Base-by-base conservation (phyloP, 2,329 filamentous ascomycete genomes). In the Colletotrichum sp. region DNA sequence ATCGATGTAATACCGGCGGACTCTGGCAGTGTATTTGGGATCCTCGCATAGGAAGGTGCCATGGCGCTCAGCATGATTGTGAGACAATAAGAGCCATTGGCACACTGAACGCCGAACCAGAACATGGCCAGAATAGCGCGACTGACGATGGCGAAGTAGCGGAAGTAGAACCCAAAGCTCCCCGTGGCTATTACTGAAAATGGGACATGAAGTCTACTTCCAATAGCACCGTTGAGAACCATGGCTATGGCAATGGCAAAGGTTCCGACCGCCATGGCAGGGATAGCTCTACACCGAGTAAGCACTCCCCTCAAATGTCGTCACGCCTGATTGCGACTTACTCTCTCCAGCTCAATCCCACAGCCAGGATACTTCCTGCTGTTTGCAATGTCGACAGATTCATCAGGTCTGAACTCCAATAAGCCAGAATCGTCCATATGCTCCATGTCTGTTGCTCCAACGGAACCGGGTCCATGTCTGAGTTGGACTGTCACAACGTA, bases 81-180 rank as follows among this genome's bases (percentile, higher is more conserved):
- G 59, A 71, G 44, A 57, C 60, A 60, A n/a, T 62, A 70, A 12
- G 75, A 71, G 10, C 75, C 66, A n/a, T 66, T 76, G 8, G 62
- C 32, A 34, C 66, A 70, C 52, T 94, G 92, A 63, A 94, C 93
- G 1, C 92, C 91, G 69, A 93, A 91, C 93, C 88, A 90, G 79
- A 90, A 88, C 80, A 89, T 86, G 30, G 87, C 87, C 22, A 89
- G 81, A 59, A 89, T 81, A 3, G 84, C 81, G 28, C 88, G 84
- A 34, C 85, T 84, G 8, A 87, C 79, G 60, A 89, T 81, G 34
- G 77, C 72, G 44, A 79, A 79, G 55, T 77, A 72, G 30, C 83
- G 81, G 36, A 85, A 80, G 77, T 85, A 84, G 77, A 82, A 86
- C 12, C 85, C 85, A 72, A 86, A 86, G 30, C 81, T 82, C 18